Evolutionary conservation across 2,329 filamentous ascomycete species (phyloP).

Genomic region (Trichoderma pleuroti): DNA sequence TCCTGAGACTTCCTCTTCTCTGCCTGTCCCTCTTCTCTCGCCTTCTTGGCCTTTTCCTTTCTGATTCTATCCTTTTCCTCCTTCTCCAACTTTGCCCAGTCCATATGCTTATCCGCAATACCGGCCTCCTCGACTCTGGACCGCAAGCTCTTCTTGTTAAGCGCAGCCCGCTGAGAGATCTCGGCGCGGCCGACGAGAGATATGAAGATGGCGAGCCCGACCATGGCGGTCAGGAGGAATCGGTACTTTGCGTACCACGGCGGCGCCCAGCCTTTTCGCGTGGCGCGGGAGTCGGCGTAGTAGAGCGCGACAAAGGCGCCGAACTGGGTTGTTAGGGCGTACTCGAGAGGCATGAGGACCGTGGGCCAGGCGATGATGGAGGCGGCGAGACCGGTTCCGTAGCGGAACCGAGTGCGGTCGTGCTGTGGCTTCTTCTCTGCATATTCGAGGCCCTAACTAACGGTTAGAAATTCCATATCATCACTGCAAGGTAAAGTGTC

Average conservation of each 20-base stretch:
- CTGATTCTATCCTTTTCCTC: constrained; percentile 38
- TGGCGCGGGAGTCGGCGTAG: constrained; percentile 74
- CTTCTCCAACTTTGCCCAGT: constrained; percentile 46
- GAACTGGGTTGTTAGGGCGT: constrained; percentile 83
- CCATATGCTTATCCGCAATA: constrained; percentile 35
- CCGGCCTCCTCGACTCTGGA: constrained; percentile 37
- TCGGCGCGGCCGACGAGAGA: constrained; percentile 80
- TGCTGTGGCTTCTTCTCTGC: constrained; percentile 61
- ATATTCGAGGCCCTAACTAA: constrained; percentile 67
- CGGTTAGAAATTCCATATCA: neutral
- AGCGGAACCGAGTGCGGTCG: constrained; percentile 70
- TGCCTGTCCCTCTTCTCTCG: constrained; percentile 29
- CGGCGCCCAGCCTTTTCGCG: constrained; percentile 73
- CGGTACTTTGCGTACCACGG: constrained; percentile 86
- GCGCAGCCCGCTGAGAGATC: constrained; percentile 45
- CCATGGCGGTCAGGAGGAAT: constrained; percentile 86
- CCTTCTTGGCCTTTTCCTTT: constrained; percentile 35
- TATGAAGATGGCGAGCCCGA: constrained; percentile 76
- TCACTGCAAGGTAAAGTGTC: neutral
- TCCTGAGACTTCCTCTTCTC: constrained; percentile 25
- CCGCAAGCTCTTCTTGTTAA: constrained; percentile 35
- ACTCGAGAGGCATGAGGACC: constrained; percentile 76
- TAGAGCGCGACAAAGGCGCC: constrained; percentile 80
- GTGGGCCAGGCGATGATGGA: constrained; percentile 87
- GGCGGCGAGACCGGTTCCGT: constrained; percentile 76